These are phyloP conservation scores for Colletotrichum viniferum DNA, from an alignment of 2,329 filamentous ascomycete genomes.

Conservation along the genomic window DNA sequence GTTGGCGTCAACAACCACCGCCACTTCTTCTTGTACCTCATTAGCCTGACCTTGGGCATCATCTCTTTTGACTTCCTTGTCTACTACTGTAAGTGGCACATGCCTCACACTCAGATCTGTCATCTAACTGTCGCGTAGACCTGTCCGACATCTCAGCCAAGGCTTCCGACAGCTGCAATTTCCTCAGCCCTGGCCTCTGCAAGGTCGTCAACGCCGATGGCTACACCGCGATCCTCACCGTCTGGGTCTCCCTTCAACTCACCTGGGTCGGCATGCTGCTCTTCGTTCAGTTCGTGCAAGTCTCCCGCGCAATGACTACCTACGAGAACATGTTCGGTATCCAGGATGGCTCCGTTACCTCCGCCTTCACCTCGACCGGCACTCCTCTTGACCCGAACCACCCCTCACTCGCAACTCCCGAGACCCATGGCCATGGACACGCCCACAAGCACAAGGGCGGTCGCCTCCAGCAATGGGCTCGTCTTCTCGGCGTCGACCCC, in stretches of 20 bases:
- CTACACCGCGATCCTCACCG: conserved; percentile 78
- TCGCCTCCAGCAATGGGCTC: conserved; percentile 79
- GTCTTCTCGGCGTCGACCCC: conserved; percentile 86
- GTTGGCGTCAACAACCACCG: conserved; percentile 95
- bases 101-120: background rate
- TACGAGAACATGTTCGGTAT: conserved; percentile 95
- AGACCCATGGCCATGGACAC: conserved; percentile 44
- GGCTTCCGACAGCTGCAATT: conserved; percentile 66
- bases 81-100: conserved; percentile 66
- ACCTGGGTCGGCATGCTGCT: conserved; percentile 98
- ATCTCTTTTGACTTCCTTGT: conserved; percentile 72
- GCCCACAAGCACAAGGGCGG: conserved; percentile 63
- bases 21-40: conserved; percentile 91
- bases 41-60: conserved; percentile 78
- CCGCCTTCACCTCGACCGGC: conserved; percentile 79
- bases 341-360: conserved; percentile 67
- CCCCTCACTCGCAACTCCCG: conserved; percentile 62
- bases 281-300: conserved; percentile 90
- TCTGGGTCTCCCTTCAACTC: conserved; percentile 85
- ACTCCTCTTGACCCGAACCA: conserved; percentile 72
- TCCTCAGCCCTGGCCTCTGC: conserved; percentile 80
- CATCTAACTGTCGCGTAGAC: conserved; percentile 52
- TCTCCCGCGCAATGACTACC: conserved; percentile 91
- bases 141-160: conserved; percentile 62
- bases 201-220: conserved; percentile 78